phyloP scores from a whole-genome alignment of 176 grass and related monocot species.

The Eleusine coracana region DNA sequence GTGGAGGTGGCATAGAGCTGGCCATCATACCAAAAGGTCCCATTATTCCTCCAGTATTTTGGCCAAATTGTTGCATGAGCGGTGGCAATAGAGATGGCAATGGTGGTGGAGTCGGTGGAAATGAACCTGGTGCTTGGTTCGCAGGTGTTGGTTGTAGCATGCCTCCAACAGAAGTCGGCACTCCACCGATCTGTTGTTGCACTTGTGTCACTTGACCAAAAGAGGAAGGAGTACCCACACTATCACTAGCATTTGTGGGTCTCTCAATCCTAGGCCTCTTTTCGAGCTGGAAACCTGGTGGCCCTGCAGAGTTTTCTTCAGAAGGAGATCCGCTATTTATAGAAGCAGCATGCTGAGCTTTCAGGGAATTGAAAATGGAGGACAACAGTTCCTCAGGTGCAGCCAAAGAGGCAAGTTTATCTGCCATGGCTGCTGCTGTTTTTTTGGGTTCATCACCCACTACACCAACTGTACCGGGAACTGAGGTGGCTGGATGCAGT shows the following conservation, averaged over 20 bases:
- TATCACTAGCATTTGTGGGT: background rate
- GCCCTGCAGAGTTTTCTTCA: slow-evolving; percentile 43
- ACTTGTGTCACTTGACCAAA: slow-evolving; percentile 48
- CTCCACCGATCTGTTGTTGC: slow-evolving; percentile 47
- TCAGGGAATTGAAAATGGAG: slow-evolving; percentile 74
- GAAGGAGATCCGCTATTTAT: slow-evolving; percentile 39
- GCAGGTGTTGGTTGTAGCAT: slow-evolving; percentile 12
- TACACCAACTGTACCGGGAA: slow-evolving; percentile 35
- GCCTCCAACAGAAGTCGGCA: slow-evolving; percentile 44
- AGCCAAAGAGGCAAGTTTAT: slow-evolving; percentile 83
- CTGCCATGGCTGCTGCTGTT: slow-evolving; percentile 90
- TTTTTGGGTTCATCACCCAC: slow-evolving; percentile 68
- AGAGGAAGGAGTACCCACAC: slow-evolving; percentile 24
- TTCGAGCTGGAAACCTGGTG: slow-evolving; percentile 59
- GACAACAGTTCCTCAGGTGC: slow-evolving; percentile 65
- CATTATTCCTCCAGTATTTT: slow-evolving; percentile 53
- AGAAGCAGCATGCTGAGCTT: slow-evolving; percentile 75
- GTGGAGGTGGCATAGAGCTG: slow-evolving; percentile 55
- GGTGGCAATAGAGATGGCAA: slow-evolving; percentile 62
- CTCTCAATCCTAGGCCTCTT: slow-evolving; percentile 85
- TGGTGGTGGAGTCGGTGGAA: slow-evolving; percentile 62
- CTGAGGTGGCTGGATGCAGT: slow-evolving; percentile 46
- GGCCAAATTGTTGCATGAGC: slow-evolving; percentile 61
- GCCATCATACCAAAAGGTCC: slow-evolving; percentile 56
- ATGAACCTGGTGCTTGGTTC: slow-evolving; percentile 27